These are phyloP conservation scores for Lachancea thermotolerans DNA, from an alignment of 805 yeast species.

Conservation along the genomic window DNA sequence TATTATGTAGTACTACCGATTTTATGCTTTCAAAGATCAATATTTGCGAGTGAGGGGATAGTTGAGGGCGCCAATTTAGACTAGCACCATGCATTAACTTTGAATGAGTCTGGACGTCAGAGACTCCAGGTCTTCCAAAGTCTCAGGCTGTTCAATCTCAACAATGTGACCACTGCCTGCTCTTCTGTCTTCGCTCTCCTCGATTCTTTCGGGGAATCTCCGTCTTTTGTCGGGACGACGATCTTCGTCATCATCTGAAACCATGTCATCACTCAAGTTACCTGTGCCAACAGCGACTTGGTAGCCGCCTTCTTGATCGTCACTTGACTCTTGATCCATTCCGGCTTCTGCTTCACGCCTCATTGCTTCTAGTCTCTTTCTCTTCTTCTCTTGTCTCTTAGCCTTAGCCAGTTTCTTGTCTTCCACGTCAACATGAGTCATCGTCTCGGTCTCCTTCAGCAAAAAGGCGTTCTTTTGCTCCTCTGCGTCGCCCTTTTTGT, in stretches of 20 bases:
- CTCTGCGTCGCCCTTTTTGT: constrained; percentile 57
- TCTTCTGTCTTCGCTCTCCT: constrained; percentile 22
- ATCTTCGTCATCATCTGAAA: constrained; percentile 20
- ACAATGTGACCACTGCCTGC: constrained; percentile 37
- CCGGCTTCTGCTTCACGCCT: constrained; percentile 40
- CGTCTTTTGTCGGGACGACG: constrained; percentile 22
- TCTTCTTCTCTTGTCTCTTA: constrained; percentile 81
- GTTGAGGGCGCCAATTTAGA: not conserved
- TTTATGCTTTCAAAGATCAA: not conserved
- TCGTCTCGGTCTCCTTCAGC: constrained; percentile 53
- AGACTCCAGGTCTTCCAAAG: constrained; percentile 90
- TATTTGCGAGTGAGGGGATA: too few relatives aligned
- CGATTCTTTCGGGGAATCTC: constrained; percentile 26
- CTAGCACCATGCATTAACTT: not conserved
- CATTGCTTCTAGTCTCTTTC: constrained; percentile 78
- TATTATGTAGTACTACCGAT: not conserved
- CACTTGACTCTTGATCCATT: constrained; percentile 19
- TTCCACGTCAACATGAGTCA: constrained; percentile 64
- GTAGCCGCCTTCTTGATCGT: constrained; percentile 20
- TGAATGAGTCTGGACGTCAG: constrained; percentile 49
- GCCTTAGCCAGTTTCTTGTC: constrained; percentile 75
- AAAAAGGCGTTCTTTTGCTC: constrained; percentile 64
- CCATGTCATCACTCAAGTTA: constrained; percentile 38
- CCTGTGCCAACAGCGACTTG: constrained; percentile 32
- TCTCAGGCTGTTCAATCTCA: constrained; percentile 83